Conservation (phyloP, 768 basidiomycete species). For the Leccinum pellstonianum region DNA sequence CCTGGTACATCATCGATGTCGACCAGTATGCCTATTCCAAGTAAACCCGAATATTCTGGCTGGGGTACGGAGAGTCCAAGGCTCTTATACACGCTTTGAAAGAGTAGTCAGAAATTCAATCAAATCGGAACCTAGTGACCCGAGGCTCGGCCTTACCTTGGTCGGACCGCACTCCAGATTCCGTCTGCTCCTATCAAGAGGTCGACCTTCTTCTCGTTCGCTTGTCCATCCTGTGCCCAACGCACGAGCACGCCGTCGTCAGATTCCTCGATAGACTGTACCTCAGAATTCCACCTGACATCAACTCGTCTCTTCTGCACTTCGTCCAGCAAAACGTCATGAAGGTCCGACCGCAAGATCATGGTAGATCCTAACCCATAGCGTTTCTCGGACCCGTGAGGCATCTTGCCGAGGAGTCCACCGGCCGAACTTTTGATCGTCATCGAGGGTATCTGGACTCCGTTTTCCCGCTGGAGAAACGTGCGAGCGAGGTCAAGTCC, state of each 20-base stretch:
- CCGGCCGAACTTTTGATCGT: slow-evolving; percentile 24
- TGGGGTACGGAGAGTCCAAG: slow-evolving; percentile 20
- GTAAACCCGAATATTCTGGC: slow-evolving; percentile 31
- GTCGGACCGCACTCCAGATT: slow-evolving; percentile 31
- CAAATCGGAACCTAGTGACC: not conserved
- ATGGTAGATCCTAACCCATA: slow-evolving; percentile 28
- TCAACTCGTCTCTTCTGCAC: slow-evolving; percentile 21
- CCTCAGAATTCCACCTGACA: slow-evolving; percentile 25
- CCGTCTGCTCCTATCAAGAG: slow-evolving; percentile 33
- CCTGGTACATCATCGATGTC: slow-evolving; percentile 22
- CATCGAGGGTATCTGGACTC: slow-evolving; percentile 20
- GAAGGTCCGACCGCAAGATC: slow-evolving; percentile 30
- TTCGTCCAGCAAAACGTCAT: slow-evolving; percentile 33
- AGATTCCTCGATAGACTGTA: slow-evolving; percentile 25
- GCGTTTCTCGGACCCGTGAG: slow-evolving; percentile 28
- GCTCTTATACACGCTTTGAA: slow-evolving; percentile 23
- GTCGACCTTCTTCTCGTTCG: slow-evolving; percentile 28
- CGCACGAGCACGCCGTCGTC: slow-evolving; percentile 26
- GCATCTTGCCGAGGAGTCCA: slow-evolving; percentile 21
- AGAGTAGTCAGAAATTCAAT: slow-evolving; percentile 1
- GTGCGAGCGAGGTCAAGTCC: slow-evolving; percentile 26
- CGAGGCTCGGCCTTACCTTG: slow-evolving; percentile 13
- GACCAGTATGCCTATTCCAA: slow-evolving; percentile 23
- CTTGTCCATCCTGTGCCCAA: slow-evolving; percentile 23
- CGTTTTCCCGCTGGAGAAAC: slow-evolving; percentile 24